Percentiles rank a stretch among this genome's conserved stretches.
These are phyloP conservation scores for Alternaria arbusti DNA, from an alignment of 2,329 filamentous ascomycete genomes.

Conservation along the genomic window DNA sequence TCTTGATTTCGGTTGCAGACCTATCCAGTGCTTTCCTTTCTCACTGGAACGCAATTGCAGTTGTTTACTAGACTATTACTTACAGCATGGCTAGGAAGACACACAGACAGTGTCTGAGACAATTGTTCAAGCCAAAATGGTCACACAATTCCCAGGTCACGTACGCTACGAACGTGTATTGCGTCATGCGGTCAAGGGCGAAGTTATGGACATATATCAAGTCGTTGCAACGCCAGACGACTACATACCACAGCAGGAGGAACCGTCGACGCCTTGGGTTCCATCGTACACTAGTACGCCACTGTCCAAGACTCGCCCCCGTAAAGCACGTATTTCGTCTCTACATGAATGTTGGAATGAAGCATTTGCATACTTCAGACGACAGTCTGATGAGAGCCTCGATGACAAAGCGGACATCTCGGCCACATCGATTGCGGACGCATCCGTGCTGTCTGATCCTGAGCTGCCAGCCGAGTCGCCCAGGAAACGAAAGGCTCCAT, in stretches of 20 bases:
- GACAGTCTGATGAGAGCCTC: not conserved
- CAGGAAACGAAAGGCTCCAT: conserved; percentile 18
- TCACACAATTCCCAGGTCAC: conserved; percentile 30
- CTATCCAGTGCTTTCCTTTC: not conserved
- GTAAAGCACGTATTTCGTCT: not conserved
- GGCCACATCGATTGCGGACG: not conserved
- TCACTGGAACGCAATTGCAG: not conserved
- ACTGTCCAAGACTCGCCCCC: not conserved
- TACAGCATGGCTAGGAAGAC: not conserved
- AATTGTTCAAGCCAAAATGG: conserved; percentile 17
- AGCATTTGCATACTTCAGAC: not conserved
- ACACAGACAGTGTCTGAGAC: conserved; percentile 12
- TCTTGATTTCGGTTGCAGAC: not conserved
- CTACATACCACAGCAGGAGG: not conserved
- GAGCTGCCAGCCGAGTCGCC: not conserved
- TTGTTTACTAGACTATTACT: not conserved
- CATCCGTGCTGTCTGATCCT: not conserved
- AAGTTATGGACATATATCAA: not conserved
- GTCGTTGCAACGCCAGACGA: not conserved
- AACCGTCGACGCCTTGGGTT: not conserved
- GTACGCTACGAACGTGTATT: conserved; percentile 40
- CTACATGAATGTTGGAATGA: not conserved
- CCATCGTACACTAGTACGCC: conserved; percentile 4
- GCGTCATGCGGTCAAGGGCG: conserved; percentile 36
- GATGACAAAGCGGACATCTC: not conserved